Evolutionary conservation across 2,329 filamentous ascomycete genomes (phyloP), one percentile per base, ranked within the genome.

Genomic region (Talaromyces sp.): DNA sequence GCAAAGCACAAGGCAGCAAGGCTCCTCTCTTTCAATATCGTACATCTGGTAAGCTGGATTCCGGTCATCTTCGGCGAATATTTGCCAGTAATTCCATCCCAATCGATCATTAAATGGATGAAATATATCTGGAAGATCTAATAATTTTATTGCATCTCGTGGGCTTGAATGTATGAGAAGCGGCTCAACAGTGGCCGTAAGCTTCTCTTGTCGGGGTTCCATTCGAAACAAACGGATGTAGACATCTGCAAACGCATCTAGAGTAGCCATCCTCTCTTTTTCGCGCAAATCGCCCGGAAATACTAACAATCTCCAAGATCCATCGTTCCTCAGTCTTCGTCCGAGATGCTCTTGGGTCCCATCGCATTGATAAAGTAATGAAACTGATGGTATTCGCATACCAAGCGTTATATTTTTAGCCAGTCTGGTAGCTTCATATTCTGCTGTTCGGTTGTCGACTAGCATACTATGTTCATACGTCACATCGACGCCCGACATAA

Each of bases 1-100:
- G 1, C 86, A 76, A 1, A 87, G 75, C 0, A 89, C 81, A 4
- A 86, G 74, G 63, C 84, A 85, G 2, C 67, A 66, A 27, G 44
- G 5, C 5, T 17, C 44, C 7, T 51, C 13, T 0, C 88, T 87
- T 64, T 85, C 78, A 1, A 91, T 77, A 0, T 85, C 88, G 61
- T 86, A 87, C 3, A 78, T 79, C 60, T 81, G 75, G 67, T 89
- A 49, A 49, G 56, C 42, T 32, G 6, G 39, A 30, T 22, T 17
- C 22, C 27, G 25, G 1, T 32, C 22, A 58, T 58, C n/a, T 17
- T 58, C 39, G 27, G 10, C 56, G 15, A 49, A 58, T 30, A 58
- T 10, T 36, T 58, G 4, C 56, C 42, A 58, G 19, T 47, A 58
- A 27, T 58, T 11, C 56, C 56, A 49, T 11, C 56, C 56, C 25